Conservation (phyloP, 768 basidiomycete genomes). For the Leccinum pellstonianum region DNA sequence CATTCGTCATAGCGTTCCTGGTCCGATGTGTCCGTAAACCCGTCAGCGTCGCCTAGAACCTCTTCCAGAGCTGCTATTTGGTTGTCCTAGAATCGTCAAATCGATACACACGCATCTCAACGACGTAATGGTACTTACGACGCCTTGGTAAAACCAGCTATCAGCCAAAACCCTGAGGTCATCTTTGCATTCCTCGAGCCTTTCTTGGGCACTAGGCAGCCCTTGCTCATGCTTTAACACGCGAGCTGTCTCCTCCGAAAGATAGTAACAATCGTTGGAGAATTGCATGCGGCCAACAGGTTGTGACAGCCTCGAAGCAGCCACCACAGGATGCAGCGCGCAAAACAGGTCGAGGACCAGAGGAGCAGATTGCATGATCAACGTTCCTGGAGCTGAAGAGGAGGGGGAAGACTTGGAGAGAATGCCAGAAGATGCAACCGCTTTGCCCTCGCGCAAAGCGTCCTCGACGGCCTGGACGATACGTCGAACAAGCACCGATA, state of each 20-base stretch:
- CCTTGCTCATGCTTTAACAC: conserved; percentile 30
- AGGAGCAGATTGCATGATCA: conserved; percentile 60
- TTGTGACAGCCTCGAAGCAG: conserved; percentile 45
- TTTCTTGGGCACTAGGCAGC: conserved; percentile 38
- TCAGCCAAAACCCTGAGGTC: conserved; percentile 57
- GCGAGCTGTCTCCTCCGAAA: conserved; percentile 48
- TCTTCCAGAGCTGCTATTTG: conserved; percentile 32
- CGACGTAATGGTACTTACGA: conserved; percentile 47
- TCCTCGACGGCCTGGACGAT: conserved; percentile 59
- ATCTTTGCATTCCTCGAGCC: conserved; percentile 49
- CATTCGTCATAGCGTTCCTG: conserved; percentile 77
- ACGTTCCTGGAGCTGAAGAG: conserved; percentile 43
- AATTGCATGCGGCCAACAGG: conserved; percentile 66
- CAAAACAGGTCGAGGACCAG: conserved; percentile 76
- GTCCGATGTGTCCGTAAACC: conserved; percentile 67
- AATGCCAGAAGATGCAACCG: conserved; percentile 57
- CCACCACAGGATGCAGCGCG: conserved; percentile 71
- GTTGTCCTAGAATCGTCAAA: conserved; percentile 19
- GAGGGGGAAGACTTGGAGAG: conserved; percentile 39
- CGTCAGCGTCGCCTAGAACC: conserved; percentile 52
- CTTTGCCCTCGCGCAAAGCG: conserved; percentile 63
- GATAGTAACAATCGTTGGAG: conserved; percentile 78
- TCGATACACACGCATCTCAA: neutral
- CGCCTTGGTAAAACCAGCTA: conserved; percentile 66
- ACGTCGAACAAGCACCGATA: conserved; percentile 55